Percentiles rank a stretch among this genome's conserved stretches.
phyloP scores from a whole-genome alignment of 192 early-diverging fungal species.

The Coemansia sp. region DNA sequence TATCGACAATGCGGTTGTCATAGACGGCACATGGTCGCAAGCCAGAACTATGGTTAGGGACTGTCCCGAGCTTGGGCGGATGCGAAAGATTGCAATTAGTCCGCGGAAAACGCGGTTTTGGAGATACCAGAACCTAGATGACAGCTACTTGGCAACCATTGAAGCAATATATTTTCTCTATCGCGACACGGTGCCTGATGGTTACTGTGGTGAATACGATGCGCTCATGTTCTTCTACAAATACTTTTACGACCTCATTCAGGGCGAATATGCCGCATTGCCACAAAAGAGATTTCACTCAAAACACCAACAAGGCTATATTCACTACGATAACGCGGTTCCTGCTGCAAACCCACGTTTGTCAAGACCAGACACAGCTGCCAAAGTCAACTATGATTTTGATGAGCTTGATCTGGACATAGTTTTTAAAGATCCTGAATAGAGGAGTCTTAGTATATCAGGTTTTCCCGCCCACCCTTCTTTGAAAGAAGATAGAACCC shows the following conservation, averaged over 20 bases:
- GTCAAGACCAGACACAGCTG: slow-evolving; percentile 14
- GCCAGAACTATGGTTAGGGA: slow-evolving; percentile 64
- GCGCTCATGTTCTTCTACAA: slow-evolving; percentile 90
- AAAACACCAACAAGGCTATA: slow-evolving; percentile 61
- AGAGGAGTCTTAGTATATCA: not conserved
- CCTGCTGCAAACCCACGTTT: slow-evolving; percentile 15
- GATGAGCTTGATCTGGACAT: slow-evolving; percentile 28
- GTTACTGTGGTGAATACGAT: slow-evolving; percentile 81
- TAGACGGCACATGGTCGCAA: slow-evolving; percentile 97
- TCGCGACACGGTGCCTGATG: slow-evolving; percentile 67
- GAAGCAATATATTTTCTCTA: slow-evolving; percentile 95
- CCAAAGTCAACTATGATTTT: slow-evolving; percentile 43
- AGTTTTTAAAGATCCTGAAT: slow-evolving; percentile 11
- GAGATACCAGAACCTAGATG: slow-evolving; percentile 80
- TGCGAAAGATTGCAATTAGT: slow-evolving; percentile 66
- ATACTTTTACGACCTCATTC: slow-evolving; percentile 85
- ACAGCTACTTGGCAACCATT: slow-evolving; percentile 83
- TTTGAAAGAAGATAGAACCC: not conserved
- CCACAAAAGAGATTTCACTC: slow-evolving; percentile 61
- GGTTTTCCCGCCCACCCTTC: not conserved
- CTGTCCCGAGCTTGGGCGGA: slow-evolving; percentile 43
- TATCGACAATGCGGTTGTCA: slow-evolving; percentile 79
- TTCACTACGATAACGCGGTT: slow-evolving; percentile 52
- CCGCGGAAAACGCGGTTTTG: slow-evolving; percentile 85
- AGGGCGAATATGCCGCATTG: slow-evolving; percentile 69